phyloP scores from a whole-genome alignment of 768 basidiomycete genomes.

The Pisolithus tinctorius region DNA sequence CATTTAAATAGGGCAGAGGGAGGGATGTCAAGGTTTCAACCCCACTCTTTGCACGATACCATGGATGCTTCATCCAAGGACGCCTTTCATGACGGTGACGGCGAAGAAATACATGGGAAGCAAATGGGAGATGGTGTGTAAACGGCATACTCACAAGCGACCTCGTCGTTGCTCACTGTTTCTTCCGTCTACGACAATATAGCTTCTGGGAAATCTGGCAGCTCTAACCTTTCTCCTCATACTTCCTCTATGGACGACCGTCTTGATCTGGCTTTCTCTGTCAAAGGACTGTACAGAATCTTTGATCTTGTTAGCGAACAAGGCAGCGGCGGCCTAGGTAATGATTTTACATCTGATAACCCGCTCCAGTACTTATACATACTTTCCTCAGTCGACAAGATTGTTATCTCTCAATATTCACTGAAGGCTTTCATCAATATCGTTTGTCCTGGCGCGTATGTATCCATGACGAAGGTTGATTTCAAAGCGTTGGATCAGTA shows the following conservation, averaged over 20 bases:
- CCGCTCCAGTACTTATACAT: not conserved
- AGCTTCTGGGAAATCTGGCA: no score
- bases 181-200: no score
- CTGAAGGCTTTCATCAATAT: slow-evolving; percentile 42
- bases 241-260: slow-evolving; percentile 1
- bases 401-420: slow-evolving; percentile 50
- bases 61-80: not conserved
- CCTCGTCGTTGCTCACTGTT: no score
- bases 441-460: slow-evolving; percentile 45
- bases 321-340: slow-evolving; percentile 47
- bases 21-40: no score
- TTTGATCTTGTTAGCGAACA: slow-evolving; percentile 48
- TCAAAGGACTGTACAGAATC: slow-evolving; percentile 47
- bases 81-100: not conserved
- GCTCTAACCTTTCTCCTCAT: no score
- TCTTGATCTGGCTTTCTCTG: slow-evolving; percentile 19
- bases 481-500: slow-evolving; percentile 45
- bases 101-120: not conserved
- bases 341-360: not conserved
- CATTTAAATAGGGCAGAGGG: not conserved
- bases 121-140: not conserved
- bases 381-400: slow-evolving; percentile 44
- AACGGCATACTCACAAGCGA: no score
- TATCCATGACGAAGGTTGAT: slow-evolving; percentile 48
- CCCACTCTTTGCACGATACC: not conserved